These are phyloP conservation scores for Achaetomiella virescens DNA, from an alignment of 495 filamentous ascomycete genomes.

Conservation along the genomic window DNA sequence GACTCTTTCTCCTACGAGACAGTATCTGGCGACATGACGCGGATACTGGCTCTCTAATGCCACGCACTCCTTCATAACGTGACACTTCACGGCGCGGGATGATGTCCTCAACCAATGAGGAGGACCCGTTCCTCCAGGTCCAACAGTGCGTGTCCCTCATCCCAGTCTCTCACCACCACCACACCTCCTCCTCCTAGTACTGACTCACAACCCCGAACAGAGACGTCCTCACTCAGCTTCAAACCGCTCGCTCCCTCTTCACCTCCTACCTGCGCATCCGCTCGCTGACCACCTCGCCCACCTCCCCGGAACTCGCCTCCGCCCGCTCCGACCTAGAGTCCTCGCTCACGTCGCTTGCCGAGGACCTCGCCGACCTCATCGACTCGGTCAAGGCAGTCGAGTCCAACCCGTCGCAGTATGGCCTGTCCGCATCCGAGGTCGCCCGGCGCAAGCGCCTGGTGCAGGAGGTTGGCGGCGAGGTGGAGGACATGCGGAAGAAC, in stretches of 20 bases:
- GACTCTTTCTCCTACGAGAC: neutral
- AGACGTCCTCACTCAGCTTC: conserved; percentile 78
- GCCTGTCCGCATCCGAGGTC: conserved; percentile 78
- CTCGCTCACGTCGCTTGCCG: conserved; percentile 66
- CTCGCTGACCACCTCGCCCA: conserved; percentile 53
- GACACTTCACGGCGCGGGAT: conserved; percentile 33
- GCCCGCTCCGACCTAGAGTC: conserved; percentile 75
- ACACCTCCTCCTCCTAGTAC: neutral
- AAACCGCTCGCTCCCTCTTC: conserved; percentile 76
- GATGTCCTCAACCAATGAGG: conserved; percentile 67
- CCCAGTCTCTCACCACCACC: too few species aligned
- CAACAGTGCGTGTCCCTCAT: conserved; percentile 57
- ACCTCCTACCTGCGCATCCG: conserved; percentile 94
- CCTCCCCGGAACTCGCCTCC: conserved; percentile 79
- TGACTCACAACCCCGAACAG: conserved; percentile 33
- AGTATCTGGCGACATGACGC: conserved; percentile 7
- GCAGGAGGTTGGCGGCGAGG: conserved; percentile 78
- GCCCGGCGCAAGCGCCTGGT: conserved; percentile 74
- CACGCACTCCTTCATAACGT: neutral
- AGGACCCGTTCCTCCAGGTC: conserved; percentile 90
- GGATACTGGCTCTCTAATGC: conserved; percentile 3
- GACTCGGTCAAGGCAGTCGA: conserved; percentile 86
- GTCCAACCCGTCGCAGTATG: conserved; percentile 81
- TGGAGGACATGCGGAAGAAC: conserved; percentile 85
- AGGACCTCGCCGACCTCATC: conserved; percentile 84